phyloP scores from a whole-genome alignment of 768 basidiomycete species.

The Pholiota microspora region DNA sequence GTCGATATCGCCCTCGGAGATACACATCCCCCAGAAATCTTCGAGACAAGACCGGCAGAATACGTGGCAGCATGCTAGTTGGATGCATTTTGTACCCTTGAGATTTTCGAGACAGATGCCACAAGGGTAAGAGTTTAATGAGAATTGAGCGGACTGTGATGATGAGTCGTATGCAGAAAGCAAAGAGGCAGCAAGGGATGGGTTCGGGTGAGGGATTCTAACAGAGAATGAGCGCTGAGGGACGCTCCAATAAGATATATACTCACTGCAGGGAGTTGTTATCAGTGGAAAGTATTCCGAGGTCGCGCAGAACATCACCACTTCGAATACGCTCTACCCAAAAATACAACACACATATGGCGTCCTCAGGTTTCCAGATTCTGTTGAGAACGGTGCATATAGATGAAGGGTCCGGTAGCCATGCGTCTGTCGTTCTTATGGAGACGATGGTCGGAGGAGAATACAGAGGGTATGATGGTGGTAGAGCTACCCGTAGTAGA shows the following conservation, averaged over 20 bases:
- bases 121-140: slow-evolving; percentile 65
- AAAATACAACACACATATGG: too few relatives aligned
- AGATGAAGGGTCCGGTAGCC: too few relatives aligned
- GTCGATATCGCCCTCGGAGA: slow-evolving; percentile 74
- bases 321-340: too few relatives aligned
- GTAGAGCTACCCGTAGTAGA: too few relatives aligned
- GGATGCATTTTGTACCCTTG: slow-evolving; percentile 75
- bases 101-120: slow-evolving; percentile 70
- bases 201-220: slow-evolving; percentile 58
- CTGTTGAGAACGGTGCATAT: too few relatives aligned
- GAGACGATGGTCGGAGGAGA: too few relatives aligned
- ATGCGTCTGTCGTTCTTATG: too few relatives aligned
- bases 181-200: slow-evolving; percentile 46
- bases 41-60: slow-evolving; percentile 79
- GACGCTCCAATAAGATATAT: neutral
- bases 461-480: too few relatives aligned
- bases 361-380: too few relatives aligned
- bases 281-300: slow-evolving; percentile 12
- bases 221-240: slow-evolving; percentile 3
- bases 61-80: slow-evolving; percentile 70
- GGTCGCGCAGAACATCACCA: too few relatives aligned
- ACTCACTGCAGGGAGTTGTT: slow-evolving; percentile 37
- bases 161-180: slow-evolving; percentile 50
- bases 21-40: slow-evolving; percentile 81
- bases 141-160: slow-evolving; percentile 52